A percentile compares a stretch with the other conserved stretches of the same genome.
Conservation (phyloP, 805 yeast species). For the Saccharomycopsis sp. region DNA sequence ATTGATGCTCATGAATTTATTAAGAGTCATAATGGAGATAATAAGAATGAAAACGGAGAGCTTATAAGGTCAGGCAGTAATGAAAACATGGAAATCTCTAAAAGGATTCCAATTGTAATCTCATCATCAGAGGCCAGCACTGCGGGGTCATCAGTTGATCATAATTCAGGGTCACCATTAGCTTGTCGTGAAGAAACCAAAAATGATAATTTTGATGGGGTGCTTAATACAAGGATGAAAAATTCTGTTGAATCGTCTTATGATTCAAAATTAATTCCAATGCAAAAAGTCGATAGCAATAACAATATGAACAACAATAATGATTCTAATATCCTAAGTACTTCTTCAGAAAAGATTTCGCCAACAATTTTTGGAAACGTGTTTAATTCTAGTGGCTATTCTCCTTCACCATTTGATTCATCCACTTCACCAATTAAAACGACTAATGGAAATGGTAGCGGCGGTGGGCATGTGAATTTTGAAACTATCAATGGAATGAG, state of each 20-base stretch:
- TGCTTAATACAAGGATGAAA: too few relatives aligned
- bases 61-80: not conserved
- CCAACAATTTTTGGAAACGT: not conserved
- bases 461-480: not conserved
- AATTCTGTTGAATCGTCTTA: too few relatives aligned
- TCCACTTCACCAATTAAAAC: not conserved
- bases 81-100: not conserved
- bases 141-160: not conserved
- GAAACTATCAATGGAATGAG: not conserved
- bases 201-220: too few relatives aligned
- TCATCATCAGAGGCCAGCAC: slow-evolving; percentile 3
- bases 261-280: too few relatives aligned
- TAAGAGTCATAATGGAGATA: not conserved
- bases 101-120: not conserved
- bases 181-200: too few relatives aligned
- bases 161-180: too few relatives aligned
- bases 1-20: not conserved
- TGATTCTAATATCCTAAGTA: too few relatives aligned
- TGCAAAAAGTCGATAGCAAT: too few relatives aligned
- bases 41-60: not conserved
- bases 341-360: not conserved
- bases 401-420: not conserved
- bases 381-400: too few relatives aligned
- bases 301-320: too few relatives aligned
- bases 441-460: not conserved